phyloP scores from a whole-genome alignment of 106 monocot genomes.

The Dendrobium catenatum region DNA sequence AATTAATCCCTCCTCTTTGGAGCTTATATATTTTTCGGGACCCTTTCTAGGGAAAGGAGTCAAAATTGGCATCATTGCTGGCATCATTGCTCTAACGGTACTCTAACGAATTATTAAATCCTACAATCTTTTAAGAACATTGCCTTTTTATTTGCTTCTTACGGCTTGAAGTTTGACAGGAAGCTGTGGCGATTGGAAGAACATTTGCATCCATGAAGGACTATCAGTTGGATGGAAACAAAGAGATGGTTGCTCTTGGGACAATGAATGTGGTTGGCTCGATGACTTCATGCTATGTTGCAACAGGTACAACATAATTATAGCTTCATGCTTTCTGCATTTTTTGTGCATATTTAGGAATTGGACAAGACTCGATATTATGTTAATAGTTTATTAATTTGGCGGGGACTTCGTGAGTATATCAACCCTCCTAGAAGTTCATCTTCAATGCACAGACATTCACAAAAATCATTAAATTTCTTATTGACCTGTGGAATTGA shows the following conservation, averaged over 20 bases:
- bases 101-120: neutral
- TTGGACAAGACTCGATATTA: neutral
- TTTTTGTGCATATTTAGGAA: neutral
- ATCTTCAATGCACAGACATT: no score
- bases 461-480: no score
- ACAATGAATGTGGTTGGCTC: slow-evolving; percentile 86
- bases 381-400: no score
- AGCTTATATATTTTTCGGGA: slow-evolving; percentile 45
- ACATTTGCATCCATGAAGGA: slow-evolving; percentile 93
- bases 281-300: slow-evolving; percentile 80
- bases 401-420: no score
- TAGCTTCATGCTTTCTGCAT: neutral
- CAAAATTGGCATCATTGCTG: slow-evolving; percentile 40
- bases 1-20: slow-evolving; percentile 38
- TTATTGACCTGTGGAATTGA: no score
- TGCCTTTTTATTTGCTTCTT: neutral
- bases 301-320: slow-evolving; percentile 49
- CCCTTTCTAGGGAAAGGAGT: slow-evolving; percentile 31
- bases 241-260: slow-evolving; percentile 93
- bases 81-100: slow-evolving; percentile 51
- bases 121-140: neutral
- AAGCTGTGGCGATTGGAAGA: slow-evolving; percentile 89
- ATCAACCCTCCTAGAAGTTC: no score
- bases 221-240: slow-evolving; percentile 87
- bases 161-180: slow-evolving; percentile 31